Base-by-base conservation (phyloP, 495 filamentous ascomycete genomes). In the Cenococcum geophilum region DNA sequence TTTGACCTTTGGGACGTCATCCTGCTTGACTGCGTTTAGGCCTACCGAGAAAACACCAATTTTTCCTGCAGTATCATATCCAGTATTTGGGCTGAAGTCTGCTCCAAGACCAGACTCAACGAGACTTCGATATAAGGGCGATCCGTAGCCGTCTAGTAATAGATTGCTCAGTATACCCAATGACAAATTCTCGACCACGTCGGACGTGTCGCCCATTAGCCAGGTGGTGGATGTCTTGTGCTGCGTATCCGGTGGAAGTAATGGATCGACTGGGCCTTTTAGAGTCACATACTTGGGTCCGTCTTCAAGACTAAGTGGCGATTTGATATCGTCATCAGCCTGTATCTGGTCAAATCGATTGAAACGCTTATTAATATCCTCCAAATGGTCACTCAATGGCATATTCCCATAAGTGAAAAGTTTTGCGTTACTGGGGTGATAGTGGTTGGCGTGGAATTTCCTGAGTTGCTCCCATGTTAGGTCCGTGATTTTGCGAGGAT, bases 391-490 rank as follows among this genome's bases (percentile, higher is more conserved):
- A 20, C 76, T 77, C 45, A 98, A 74, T 0, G 89, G 88, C 85
- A 96, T 91, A 69, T 98, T 86, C 57, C 93, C 93, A 66, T 98
- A 98, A 0, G 93, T 97, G 65, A 97, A 83, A 20, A 98, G 77
- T 74, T 95, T 97, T 16, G 92, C 84, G 73, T 97, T 97, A 68
- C 91, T 97, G 0, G 93, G 93, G 73, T 98, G 91, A 65, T 98
- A 98, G 72, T 98, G 89, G 62, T 87, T 83, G 27, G 83, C 83
- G 63, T 96, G 95, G 65, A 96, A 98, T 18, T 84, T 81, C 58
- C 83, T 86, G 58, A 98, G 74, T 67, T 96, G 87, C 65, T 91
- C 79, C 71, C 96, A 87, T 1, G 90, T 96, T 58, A 98, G 76
- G 69, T 96, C 91, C 6, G 93, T 96, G 68, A 98, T 98, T 74